Evolutionary conservation across 2,329 filamentous ascomycete genomes (phyloP), one percentile per base, ranked within the genome.

Genomic region (Colletotrichum sp.): DNA sequence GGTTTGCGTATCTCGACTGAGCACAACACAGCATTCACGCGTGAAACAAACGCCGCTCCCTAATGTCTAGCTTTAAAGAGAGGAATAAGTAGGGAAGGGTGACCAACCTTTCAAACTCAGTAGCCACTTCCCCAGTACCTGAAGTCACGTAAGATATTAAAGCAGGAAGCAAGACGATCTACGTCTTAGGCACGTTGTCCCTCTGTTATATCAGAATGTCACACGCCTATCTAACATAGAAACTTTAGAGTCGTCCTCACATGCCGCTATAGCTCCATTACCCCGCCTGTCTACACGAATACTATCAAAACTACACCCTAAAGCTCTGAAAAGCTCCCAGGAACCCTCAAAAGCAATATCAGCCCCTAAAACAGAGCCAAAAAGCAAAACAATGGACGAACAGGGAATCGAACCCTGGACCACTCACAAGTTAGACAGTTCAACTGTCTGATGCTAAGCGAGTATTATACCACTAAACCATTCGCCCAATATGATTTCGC

Each of bases 391-490:
- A 15, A 3, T 76, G 73, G 73, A 76, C 73, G 70, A 76, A 64
- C 73, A 64, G 73, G 73, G 73, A 76, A 76, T 76, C 73, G 73
- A 76, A 76, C 73, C 73, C 73, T 64, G 73, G 73, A 76, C 73
- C 73, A 72, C 71, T 70, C 30, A 30, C 30, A 30, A 10, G 9
- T 10, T 30, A 10, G 30, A 30, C 30, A 30, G 9, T 30, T 10
- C 0, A 26, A 26, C 26, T 26, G 26, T 26, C 26, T 26, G 26
- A 64, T 75, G 72, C 72, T 75, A 75, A 75, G 72, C 72, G 72
- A 69, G 71, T 69, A 75, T 75, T 75, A 75, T 75, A 75, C 72
- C 72, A 75, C 72, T 75, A 75, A 75, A 75, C 72, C 72, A 75
- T 67, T 75, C 72, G 72, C 72, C 72, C 72, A 36, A 2, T 7